Conservation (phyloP, 2,329 filamentous ascomycete genomes). For the Botrytis galanthina region DNA sequence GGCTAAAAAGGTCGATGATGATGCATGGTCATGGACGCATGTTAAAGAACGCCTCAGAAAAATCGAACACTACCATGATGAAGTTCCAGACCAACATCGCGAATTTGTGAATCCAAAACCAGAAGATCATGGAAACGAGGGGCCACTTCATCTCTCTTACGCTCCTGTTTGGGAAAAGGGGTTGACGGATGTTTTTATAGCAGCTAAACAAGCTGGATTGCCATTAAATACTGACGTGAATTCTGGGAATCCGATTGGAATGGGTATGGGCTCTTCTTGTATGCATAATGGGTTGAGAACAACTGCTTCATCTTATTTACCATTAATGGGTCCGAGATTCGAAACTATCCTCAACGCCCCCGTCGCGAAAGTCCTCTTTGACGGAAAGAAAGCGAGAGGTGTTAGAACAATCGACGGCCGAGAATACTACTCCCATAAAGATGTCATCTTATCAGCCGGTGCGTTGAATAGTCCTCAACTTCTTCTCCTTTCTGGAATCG, state of each 20-base stretch:
- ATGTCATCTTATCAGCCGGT: constrained; percentile 51
- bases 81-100: constrained; percentile 40
- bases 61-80: constrained; percentile 53
- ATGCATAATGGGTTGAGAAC: constrained; percentile 48
- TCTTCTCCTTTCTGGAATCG: constrained; percentile 49
- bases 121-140: constrained; percentile 49
- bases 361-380: constrained; percentile 46
- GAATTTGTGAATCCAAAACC: constrained; percentile 48
- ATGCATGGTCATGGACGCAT: constrained; percentile 53
- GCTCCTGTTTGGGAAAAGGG: constrained; percentile 50
- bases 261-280: constrained; percentile 51
- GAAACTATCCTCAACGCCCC: constrained; percentile 49
- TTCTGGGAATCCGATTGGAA: constrained; percentile 56
- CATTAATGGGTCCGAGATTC: constrained; percentile 48
- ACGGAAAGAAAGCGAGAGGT: constrained; percentile 34
- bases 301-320: constrained; percentile 52
- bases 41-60: constrained; percentile 50
- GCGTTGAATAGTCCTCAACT: constrained; percentile 48
- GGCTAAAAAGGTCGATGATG: constrained; percentile 55
- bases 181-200: constrained; percentile 45
- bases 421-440: constrained; percentile 37
- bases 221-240: constrained; percentile 55
- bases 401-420: constrained; percentile 44
- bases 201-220: constrained; percentile 49
- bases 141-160: constrained; percentile 50